Evolutionary conservation across 768 basidiomycete genomes (phyloP), one percentile per base, ranked within the genome.

Genomic region (Collybia mongolica): DNA sequence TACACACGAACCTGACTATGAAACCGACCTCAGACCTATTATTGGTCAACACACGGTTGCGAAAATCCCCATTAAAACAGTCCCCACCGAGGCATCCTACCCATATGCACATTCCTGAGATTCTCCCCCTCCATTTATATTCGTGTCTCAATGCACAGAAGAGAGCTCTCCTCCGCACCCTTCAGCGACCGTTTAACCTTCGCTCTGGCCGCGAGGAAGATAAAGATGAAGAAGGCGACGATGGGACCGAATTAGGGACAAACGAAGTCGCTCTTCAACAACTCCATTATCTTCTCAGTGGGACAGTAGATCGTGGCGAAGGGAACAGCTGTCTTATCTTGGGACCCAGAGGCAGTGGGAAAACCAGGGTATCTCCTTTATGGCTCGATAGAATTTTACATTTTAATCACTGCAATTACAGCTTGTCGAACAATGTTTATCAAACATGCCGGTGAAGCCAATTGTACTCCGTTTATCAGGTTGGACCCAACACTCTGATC

Each of bases 291-390:
- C 67, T 98, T 18, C 71, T 97, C 4, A 64, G 68, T 18, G 94
- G 93, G 9, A 92, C 91, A 1, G 75, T 89, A 4, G 70, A 70
- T 18, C 80, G 93, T 23, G 88, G 87, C 8, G 95, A 98, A 72
- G 94, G 95, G 2, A 98, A 98, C 54, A 96, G 93, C 51, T 97
- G 94, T 61, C 75, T 97, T 48, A 62, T 98, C 2, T 74, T 93
- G 39, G 95, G 95, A 17, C 86, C 92, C 1, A 76, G 85, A 52
- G 91, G 92, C 14, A 88, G 86, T 54, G 95, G 94, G 17, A 97
- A 98, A 70, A 86, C 89, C 1, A 74, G 74, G 52, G 91, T 92
- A 64, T 59, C 81, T 65, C 20, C 23, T 1, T 35, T 41, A 43
- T 14, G 38, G 19, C 14, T 48, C 36, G 14, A 15, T 29, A 40